Evolutionary conservation across 2,329 filamentous ascomycete species (phyloP).

Genomic region (Clarireedia monteithiana): DNA sequence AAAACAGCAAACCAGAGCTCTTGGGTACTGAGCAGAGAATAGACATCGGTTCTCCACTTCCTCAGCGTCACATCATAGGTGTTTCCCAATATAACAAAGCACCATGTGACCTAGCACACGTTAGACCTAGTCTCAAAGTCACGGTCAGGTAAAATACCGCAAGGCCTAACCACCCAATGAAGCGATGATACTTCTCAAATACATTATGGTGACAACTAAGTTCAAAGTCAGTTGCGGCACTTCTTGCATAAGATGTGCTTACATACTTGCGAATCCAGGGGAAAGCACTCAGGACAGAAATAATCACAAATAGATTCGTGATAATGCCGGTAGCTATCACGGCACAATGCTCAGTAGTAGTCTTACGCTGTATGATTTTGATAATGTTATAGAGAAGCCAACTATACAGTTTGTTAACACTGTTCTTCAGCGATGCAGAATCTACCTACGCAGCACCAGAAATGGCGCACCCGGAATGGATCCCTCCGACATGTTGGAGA

Average conservation of each 20-base stretch:
- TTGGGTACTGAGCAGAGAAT: constrained; percentile 28
- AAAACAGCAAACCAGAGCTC: no score
- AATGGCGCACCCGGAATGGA: constrained; percentile 35
- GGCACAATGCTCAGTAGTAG: constrained; percentile 10
- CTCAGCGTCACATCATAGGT: constrained; percentile 31
- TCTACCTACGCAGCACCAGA: constrained; percentile 32
- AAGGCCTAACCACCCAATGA: constrained; percentile 36
- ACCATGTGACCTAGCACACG: constrained; percentile 30
- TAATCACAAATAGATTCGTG: constrained; percentile 32
- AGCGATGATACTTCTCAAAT: constrained; percentile 36
- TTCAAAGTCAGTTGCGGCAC: constrained; percentile 8
- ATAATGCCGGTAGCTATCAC: constrained; percentile 34
- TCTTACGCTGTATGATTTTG: no score
- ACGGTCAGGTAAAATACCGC: constrained; percentile 23
- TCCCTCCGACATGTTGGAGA: constrained; percentile 36
- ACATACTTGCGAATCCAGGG: constrained; percentile 36
- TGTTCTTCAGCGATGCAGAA: neutral
- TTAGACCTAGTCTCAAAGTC: constrained; percentile 7
- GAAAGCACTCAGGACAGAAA: constrained; percentile 34
- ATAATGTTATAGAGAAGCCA: constrained; percentile 34
- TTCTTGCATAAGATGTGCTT: neutral
- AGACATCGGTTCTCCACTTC: constrained; percentile 29
- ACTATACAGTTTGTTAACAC: constrained; percentile 20
- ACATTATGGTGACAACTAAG: constrained; percentile 34
- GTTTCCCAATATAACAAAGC: constrained; percentile 34